Evolutionary conservation across 345 rosid genomes (phyloP), one percentile per base, ranked within the genome.

Genomic region (Carallia brachiata): DNA sequence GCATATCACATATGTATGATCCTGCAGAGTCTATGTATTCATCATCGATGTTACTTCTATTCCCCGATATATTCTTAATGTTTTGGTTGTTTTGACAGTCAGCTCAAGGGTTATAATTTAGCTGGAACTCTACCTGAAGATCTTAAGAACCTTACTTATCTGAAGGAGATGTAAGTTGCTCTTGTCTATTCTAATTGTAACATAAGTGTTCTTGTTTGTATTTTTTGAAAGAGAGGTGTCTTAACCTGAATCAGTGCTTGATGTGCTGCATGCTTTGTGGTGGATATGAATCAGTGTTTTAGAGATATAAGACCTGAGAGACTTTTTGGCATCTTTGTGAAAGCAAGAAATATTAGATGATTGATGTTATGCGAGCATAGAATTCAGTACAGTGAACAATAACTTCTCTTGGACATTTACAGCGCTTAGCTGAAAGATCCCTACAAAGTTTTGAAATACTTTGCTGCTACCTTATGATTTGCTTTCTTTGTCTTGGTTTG

Each of bases 51-150:
- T 17, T 17, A 66, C 6, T 44, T 47, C 5, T 54, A 40, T 66
- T 58, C 31, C 8, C 58, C 15, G 32, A 54, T 59, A 39, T 19
- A 17, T 40, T 27, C 54, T 57, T 34, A 40, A 56, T 77, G 7
- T 32, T 61, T 19, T 31, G 19, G 36, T 56, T 56, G 60, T 44
- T 61, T 40, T 75, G 28, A 39, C 85, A 95, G 97, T 36, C 28
- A 8, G 52, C 77, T 91, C 36, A 90, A 86, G 78, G 66, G 83
- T 62, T 79, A 79, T 17, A 89, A 81, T 68, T 74, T 95, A 72
- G 73, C 82, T 6, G 99, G 97, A 59, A 55, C 52, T 65, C 18
- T 93, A 65, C 97, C 97, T n/a, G 74, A 70, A 68, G 97, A 91
- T 54, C 75, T 93, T 27, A 86, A 75, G 44, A 83, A 87, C 61